Conservation (phyloP, 192 early-diverging fungal species). For the Haplosporangium gracile region DNA sequence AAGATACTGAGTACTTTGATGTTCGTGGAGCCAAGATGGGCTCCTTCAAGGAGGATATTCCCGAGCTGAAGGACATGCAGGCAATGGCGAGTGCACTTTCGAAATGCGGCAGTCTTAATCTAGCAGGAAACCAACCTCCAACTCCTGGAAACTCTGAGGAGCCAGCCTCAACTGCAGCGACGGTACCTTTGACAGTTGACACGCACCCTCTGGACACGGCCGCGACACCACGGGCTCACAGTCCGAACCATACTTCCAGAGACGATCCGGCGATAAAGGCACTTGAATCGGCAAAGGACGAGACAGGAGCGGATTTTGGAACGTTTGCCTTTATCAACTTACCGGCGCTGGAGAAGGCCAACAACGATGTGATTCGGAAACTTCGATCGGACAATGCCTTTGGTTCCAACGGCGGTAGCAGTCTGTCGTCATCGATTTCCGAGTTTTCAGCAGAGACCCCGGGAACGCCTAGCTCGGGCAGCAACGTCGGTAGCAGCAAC, state of each 20-base stretch:
- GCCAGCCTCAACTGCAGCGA: background rate
- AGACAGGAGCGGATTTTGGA: constrained; percentile 82
- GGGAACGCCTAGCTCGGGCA: constrained; percentile 37
- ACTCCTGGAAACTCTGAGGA: constrained; percentile 21
- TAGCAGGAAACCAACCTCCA: background rate
- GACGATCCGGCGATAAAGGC: background rate
- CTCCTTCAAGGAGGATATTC: constrained; percentile 56
- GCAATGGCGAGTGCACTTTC: constrained; percentile 54
- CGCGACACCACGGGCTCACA: constrained; percentile 45
- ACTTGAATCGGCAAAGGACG: constrained; percentile 35
- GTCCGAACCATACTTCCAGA: constrained; percentile 8
- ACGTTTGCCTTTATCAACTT: constrained; percentile 94
- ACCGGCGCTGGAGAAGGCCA: constrained; percentile 89
- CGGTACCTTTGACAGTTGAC: constrained; percentile 21
- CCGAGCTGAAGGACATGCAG: constrained; percentile 48
- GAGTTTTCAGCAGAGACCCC: constrained; percentile 45
- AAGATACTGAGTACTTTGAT: constrained; percentile 97
- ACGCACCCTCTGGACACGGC: constrained; percentile 32
- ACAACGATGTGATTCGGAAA: constrained; percentile 86
- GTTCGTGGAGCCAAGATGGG: constrained; percentile 80
- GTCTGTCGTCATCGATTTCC: constrained; percentile 47
- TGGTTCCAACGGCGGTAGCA: constrained; percentile 45
- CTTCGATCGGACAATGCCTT: constrained; percentile 74
- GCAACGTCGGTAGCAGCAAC: background rate
- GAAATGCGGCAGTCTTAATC: constrained; percentile 41